Evolutionary conservation across 805 yeast species (phyloP), one percentile per base, ranked within the genome.

Genomic region (Metschnikowia similis): DNA sequence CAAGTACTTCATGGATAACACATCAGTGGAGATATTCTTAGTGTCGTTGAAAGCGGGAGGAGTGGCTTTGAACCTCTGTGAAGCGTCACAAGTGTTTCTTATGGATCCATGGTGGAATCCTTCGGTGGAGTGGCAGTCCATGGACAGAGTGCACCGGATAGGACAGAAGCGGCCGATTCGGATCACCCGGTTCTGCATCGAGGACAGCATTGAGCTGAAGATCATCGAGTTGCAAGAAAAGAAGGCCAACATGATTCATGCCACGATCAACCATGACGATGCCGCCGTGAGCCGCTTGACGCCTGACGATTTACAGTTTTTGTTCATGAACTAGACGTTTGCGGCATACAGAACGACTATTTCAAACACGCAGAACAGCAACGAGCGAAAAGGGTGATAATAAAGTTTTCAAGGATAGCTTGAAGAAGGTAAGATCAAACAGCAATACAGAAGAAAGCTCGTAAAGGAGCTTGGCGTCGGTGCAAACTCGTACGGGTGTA

Each of bases 31-130:
- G 66, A 96, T 94, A 8, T 94, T 94, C 63, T 69, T 94, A 55
- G 99, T 94, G 8, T 89, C 97, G 34, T 77, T 94, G 60, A 94
- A 94, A 64, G 99, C 99, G 0, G 99, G 99, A 57, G 99, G 99
- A 70, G 99, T 94, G 39, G 99, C 99, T 0, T 75, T 94, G 56
- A 94, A 94, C 65, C 75, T 94, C 56, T 92, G 97, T 62, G 99
- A 95, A 62, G 98, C 99, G 0, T 90, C 95, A 2, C 98, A 92
- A 62, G 98, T 94, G 42, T 94, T 94, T 58, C 77, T 94, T 41
- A 75, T 94, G 75, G 99, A 94, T 61, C 98, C 98, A 34, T 94
- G 99, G 99, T 94, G 99, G 98, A 95, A 94, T 65, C 98, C 98
- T 1, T 87, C 96, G 57, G 94, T 92, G 7, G 99, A 94, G 66